Base-by-base conservation (phyloP, 331 rosid genomes). In the Malus hybrid region DNA sequence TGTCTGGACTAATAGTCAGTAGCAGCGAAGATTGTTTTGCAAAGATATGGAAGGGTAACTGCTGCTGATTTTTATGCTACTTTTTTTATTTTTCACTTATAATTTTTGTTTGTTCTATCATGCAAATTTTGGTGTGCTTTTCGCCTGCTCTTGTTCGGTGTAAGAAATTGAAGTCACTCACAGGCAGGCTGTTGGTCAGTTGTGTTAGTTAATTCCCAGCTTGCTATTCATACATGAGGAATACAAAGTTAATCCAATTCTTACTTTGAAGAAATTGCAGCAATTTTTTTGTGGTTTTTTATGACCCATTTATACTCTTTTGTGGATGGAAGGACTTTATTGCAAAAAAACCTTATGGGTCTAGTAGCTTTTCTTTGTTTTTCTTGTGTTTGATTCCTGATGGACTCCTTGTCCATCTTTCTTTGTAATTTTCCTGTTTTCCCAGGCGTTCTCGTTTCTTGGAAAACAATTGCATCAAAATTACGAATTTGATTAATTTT, bases 41-140 rank as follows among this genome's bases (percentile, higher is more conserved):
- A 55, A 94, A 94, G 87, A 84, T 92, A 82, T 94, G 99, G 99
- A 94, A 92, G 89, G 99, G 99, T 89, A 65, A 77, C 39, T 54
- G 55, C 67, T 61, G 76, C 24, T 77, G 65, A 77, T 69, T 80
- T 74, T 59, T 55, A 31, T 72, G 78, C 65, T 78, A 83, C 16
- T 59, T 56, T 59, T 20, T 3, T 19, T 59, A 50, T 67, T 54
- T 54, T 71, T 70, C 73, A 34, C 63, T 5, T 19, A 61, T n/a
- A 31, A 59, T 57, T 50, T 56, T 52, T 71, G 15, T 42, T 71
- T 65, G 31, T 50, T 12, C 65, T 20, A 5, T 44, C 22, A 19
- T 44, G 59, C 6, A 27, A 65, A 70, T 29, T 70, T 73, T 42
- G 32, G 61, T 60, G 77, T 65, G 20, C 57, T 2, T 22, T 73